Conservation (phyloP, 495 filamentous ascomycete species). For the Podospora anserina region DNA sequence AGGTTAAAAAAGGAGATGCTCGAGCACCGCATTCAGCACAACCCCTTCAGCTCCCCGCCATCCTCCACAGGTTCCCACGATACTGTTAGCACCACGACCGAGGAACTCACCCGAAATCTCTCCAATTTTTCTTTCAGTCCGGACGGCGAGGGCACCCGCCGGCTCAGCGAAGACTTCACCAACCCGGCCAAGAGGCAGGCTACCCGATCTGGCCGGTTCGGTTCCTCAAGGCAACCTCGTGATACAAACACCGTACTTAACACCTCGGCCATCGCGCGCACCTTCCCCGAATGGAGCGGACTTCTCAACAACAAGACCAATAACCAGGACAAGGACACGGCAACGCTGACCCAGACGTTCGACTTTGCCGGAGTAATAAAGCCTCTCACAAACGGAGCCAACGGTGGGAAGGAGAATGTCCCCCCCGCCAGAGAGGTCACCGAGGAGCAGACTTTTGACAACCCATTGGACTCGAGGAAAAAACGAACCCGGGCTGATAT, state of each 20-base stretch:
- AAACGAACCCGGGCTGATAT: constrained; percentile 39
- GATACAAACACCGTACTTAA: constrained; percentile 42
- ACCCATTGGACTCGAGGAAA: constrained; percentile 26
- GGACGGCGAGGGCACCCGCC: constrained; percentile 45
- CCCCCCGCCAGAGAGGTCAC: constrained; percentile 30
- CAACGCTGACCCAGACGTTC: constrained; percentile 23
- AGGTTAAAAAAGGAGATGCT: constrained; percentile 37
- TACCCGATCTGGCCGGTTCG: constrained; percentile 32
- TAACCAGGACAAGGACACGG: constrained; percentile 18
- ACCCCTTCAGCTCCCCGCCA: constrained; percentile 50
- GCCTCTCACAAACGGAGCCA: constrained; percentile 14
- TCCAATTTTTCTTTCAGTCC: constrained; percentile 46
- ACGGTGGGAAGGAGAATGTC: constrained; percentile 39
- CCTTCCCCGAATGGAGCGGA: constrained; percentile 58
- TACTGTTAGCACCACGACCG: constrained; percentile 46
- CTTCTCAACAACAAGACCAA: constrained; percentile 20
- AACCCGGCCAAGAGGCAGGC: constrained; percentile 22
- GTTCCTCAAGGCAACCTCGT: constrained; percentile 11
- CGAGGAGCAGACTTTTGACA: constrained; percentile 29
- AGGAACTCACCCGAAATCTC: constrained; percentile 34
- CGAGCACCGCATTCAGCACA: constrained; percentile 35
- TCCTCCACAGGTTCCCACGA: constrained; percentile 53
- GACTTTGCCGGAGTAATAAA: constrained; percentile 21
- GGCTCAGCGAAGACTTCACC: constrained; percentile 27
- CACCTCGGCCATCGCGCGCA: constrained; percentile 60